Conservation (phyloP, 495 filamentous ascomycete species). For the Penicillium pulvis region DNA sequence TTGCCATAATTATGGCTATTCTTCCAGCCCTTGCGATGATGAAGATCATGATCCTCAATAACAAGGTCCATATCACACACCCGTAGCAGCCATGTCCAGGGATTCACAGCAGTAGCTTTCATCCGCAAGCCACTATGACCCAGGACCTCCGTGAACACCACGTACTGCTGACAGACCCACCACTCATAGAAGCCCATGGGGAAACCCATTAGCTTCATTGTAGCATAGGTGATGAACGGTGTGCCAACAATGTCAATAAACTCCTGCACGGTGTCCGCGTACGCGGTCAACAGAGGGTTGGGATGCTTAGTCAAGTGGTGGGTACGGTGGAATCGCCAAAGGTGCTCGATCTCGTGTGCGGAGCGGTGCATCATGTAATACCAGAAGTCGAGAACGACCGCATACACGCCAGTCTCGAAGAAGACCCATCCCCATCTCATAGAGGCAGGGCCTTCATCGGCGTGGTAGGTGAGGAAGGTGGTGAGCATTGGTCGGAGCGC, state of each 20-base stretch:
- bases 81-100: conserved; percentile 40
- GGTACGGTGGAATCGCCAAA: conserved; percentile 47
- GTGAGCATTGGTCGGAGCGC: conserved; percentile 6
- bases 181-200: conserved; percentile 49
- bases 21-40: conserved; percentile 47
- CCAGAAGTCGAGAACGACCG: conserved; percentile 48
- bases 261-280: conserved; percentile 46
- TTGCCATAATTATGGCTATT: conserved; percentile 50
- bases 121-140: conserved; percentile 43
- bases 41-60: conserved; percentile 48
- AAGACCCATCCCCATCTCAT: conserved; percentile 54
- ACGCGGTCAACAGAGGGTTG: conserved; percentile 45
- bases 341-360: conserved; percentile 42
- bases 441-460: conserved; percentile 16
- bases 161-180: conserved; percentile 47
- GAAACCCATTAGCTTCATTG: conserved; percentile 32
- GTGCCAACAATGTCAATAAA: conserved; percentile 48
- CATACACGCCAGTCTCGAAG: conserved; percentile 43
- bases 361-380: conserved; percentile 47
- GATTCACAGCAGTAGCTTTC: conserved; percentile 34
- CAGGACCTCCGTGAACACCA: conserved; percentile 43
- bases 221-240: conserved; percentile 39
- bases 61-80: conserved; percentile 39
- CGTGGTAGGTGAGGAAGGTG: conserved; percentile 29
- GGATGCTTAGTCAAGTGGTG: conserved; percentile 50